Base-by-base conservation (phyloP, 768 basidiomycete genomes). In the Hebeloma cylindrosporum region DNA sequence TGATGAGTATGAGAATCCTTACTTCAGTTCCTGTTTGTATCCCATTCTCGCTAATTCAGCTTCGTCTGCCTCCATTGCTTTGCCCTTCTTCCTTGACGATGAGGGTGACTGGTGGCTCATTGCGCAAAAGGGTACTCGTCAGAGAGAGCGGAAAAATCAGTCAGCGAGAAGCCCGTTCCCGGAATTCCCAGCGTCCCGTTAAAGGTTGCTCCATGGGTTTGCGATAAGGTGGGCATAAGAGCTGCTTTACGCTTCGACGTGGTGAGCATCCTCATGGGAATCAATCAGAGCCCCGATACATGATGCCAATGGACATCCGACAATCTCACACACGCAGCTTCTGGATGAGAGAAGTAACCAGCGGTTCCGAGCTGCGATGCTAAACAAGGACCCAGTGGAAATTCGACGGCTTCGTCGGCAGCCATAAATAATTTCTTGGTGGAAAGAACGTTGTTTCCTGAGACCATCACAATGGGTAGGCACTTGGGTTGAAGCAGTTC, bases 21-120 rank as follows among this genome's bases (percentile, higher is more conserved):
- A 83, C 79, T 71, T 78, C 35, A 85, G 64, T 57, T 84, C 82
- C 59, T 85, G 82, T 62, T 81, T 83, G 63, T 84, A 85, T 13
- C 83, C 83, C 81, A 85, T 81, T 46, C 80, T 66, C 20, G 80
- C 81, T 4, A 85, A 64, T 60, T 82, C 80, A 5, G 67, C 74
- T 62, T 85, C 83, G 56, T 85, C 83, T 20, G 63, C 60, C 5
- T 65, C 71, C 59, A 68, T 53, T 2, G 34, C 52, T 22, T 47
- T 40, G 9, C 36, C 57, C 31, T 56, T 59, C 40, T 33, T 40
- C 22, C 23, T 27, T 21, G 51, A 36, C 16, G 39, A 38, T n/a
- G 53, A 38, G 28, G 33, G 26, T 13, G 50, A 49, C 11, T 45
- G 35, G 23, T 49, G 47, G 38, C 47, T 52, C 54, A 55, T 55